Conservation (phyloP, 768 basidiomycete genomes). For the Porphyrellus cyaneotinctus region DNA sequence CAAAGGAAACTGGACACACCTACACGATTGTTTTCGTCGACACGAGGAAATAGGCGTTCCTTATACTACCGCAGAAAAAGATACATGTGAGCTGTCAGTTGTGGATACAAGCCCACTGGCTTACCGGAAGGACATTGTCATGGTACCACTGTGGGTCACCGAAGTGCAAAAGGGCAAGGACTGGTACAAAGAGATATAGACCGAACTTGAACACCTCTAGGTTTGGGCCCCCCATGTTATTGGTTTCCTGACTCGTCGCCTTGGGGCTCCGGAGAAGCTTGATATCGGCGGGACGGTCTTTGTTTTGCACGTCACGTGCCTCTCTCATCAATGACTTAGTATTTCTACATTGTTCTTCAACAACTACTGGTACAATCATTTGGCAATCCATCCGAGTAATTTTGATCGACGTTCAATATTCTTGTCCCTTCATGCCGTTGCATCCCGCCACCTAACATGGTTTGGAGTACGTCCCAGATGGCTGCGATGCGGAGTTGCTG, state of each 20-base stretch:
- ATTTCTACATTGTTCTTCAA: too few species aligned
- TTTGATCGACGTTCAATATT: not conserved
- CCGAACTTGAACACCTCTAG: conserved; percentile 90
- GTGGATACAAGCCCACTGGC: conserved; percentile 15
- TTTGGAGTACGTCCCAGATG: conserved; percentile 65
- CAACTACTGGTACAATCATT: too few species aligned
- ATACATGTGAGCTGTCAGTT: not conserved
- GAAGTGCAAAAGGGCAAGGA: conserved; percentile 76
- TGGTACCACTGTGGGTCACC: conserved; percentile 88
- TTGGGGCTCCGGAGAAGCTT: too few species aligned
- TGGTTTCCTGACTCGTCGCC: conserved; percentile 4
- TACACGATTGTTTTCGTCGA: conserved; percentile 54
- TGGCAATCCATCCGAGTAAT: not conserved
- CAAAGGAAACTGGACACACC: conserved; percentile 6
- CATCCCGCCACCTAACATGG: conserved; percentile 44
- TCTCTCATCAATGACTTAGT: too few species aligned
- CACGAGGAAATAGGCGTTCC: conserved; percentile 64
- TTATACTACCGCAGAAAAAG: conserved; percentile 53
- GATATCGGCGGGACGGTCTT: too few species aligned
- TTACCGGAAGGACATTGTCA: conserved; percentile 69
- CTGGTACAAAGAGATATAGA: conserved; percentile 81
- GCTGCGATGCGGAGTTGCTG: conserved; percentile 41
- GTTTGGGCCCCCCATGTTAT: conserved; percentile 66
- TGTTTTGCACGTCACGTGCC: not conserved
- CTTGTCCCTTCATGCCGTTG: not conserved